Base-by-base conservation (phyloP, 495 filamentous ascomycete genomes). In the Tetracladium setigerum region DNA sequence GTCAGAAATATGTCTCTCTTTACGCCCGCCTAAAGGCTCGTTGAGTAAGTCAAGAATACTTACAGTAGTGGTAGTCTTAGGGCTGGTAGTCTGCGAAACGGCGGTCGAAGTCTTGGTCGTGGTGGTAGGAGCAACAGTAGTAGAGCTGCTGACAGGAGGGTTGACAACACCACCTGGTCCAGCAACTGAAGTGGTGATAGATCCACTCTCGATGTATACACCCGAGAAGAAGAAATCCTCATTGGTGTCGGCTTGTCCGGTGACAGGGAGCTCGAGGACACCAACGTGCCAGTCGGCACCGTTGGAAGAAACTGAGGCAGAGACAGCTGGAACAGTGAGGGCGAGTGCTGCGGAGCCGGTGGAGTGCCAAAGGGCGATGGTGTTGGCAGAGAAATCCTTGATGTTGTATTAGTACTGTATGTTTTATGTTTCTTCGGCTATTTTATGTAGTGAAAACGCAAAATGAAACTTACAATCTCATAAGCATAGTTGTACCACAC, bases 211-310 rank as follows among this genome's bases (percentile, higher is more conserved):
- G 46, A 87, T 70, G 48, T 81, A 87, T 15, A 86, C 76, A 16
- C 84, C 84, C 16, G 76, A 81, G 65, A 83, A 87, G 59, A 76
- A 86, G 71, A 78, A 86, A 58, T 87, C 82, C 70, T 87, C 70
- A 30, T 55, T 65, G 6, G 62, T 61, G 44, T 77, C 74, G 17
- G 68, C 57, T 37, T 69, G 69, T 13, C 75, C 74, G 11, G 67
- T 69, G 46, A 78, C 71, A 14, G 82, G 77, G 37, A 87, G 70
- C 51, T 84, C 73, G 32, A 87, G 67, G 42, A 86, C 72, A 37
- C 84, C 84, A 9, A 89, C 62, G 62, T 89, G 83, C 83, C 82
- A 89, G 60, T 87, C 83, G 2, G 67, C 71, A 44, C 81, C 83
- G 60, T 86, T 86, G 12, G 78, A 84, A 10, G 72, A 79, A 5